phyloP scores from a whole-genome alignment of 116 monocot genomes.

The Cymodocea nodosa region DNA sequence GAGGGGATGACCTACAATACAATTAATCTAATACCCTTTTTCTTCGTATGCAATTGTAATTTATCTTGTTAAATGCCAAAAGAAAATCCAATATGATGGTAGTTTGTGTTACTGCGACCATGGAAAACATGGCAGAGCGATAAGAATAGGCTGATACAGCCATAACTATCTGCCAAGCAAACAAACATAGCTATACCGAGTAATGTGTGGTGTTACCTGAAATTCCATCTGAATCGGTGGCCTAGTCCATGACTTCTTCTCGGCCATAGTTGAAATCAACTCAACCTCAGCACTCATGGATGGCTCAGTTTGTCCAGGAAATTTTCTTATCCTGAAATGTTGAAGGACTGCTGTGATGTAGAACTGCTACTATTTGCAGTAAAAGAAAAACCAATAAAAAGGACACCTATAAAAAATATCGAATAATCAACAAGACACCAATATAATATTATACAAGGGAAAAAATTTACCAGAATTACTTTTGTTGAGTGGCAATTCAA shows the following conservation, averaged over 20 bases:
- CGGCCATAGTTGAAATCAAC: constrained; percentile 89
- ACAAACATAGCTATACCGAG: not conserved
- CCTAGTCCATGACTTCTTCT: constrained; percentile 85
- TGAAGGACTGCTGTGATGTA: not conserved
- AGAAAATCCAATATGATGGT: too few species aligned
- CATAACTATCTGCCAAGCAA: not conserved
- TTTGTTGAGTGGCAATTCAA: too few species aligned
- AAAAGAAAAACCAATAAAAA: not conserved
- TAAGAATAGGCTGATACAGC: too few species aligned
- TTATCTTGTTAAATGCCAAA: too few species aligned
- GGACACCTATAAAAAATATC: not conserved
- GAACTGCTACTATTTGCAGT: not conserved
- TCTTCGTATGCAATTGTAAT: too few species aligned
- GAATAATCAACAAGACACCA: too few species aligned
- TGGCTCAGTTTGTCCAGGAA: constrained; percentile 95
- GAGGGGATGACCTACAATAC: too few species aligned
- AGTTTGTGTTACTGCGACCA: too few species aligned
- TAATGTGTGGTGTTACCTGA: constrained; percentile 41
- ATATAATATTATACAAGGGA: too few species aligned
- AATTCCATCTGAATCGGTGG: constrained; percentile 99
- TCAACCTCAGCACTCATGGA: constrained; percentile 98
- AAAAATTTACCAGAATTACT: too few species aligned
- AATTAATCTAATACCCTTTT: too few species aligned
- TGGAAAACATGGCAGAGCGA: too few species aligned
- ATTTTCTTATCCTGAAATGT: constrained; percentile 77